phyloP scores from a whole-genome alignment of 2,329 filamentous ascomycete genomes.

The Fusarium anthophilum region DNA sequence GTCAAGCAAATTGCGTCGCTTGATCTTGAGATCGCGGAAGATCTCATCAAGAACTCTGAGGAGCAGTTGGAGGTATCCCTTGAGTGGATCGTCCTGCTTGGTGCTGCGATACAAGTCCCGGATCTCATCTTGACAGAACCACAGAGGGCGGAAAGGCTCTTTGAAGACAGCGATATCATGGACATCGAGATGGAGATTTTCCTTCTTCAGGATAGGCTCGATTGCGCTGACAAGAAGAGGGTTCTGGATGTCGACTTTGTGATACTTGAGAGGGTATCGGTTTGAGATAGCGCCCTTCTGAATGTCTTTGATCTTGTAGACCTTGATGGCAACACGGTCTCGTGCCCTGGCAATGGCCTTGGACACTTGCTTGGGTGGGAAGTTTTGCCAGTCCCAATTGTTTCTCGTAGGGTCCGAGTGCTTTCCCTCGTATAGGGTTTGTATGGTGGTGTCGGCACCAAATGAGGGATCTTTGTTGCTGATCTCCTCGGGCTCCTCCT shows the following conservation, averaged over 20 bases:
- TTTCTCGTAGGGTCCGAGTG: conserved; percentile 19
- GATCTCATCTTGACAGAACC: conserved; percentile 57
- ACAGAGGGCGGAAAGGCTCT: conserved; percentile 54
- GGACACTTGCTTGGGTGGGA: conserved; percentile 54
- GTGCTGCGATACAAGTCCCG: conserved; percentile 44
- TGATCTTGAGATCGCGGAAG: conserved; percentile 52
- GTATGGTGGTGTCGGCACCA: conserved; percentile 46
- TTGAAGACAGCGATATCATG: conserved; percentile 50
- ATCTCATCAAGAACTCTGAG: conserved; percentile 54
- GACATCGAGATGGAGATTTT: conserved; percentile 51
- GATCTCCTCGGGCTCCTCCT: conserved; percentile 17
- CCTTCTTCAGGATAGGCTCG: conserved; percentile 54
- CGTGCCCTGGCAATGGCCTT: conserved; percentile 49
- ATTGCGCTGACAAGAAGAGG: conserved; percentile 52
- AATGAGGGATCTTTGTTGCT: conserved; percentile 40
- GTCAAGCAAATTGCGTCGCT: conserved; percentile 48
- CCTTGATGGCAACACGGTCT: conserved; percentile 54
- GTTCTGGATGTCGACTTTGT: conserved; percentile 56
- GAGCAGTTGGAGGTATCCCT: conserved; percentile 52
- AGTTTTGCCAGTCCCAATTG: conserved; percentile 51
- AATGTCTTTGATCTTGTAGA: conserved; percentile 57
- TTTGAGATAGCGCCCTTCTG: conserved; percentile 52
- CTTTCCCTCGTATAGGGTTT: conserved; percentile 53
- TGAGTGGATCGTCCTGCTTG: conserved; percentile 42
- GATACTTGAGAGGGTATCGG: conserved; percentile 51